Evolutionary conservation across 257 asterid genomes (phyloP).

Genomic region (Capsicum baccatum): DNA sequence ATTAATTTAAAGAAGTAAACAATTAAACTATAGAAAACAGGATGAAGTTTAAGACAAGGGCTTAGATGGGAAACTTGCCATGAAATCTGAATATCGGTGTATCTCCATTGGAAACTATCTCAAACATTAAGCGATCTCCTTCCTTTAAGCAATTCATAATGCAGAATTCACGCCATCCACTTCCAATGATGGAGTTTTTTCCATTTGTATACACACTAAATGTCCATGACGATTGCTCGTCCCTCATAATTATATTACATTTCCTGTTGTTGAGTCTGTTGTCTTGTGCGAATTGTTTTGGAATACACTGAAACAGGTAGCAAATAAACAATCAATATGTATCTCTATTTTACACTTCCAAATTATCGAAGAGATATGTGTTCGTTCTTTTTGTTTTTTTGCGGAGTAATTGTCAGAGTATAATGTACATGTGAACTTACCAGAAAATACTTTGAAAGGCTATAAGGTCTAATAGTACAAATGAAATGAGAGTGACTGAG

Average conservation of each 20-base stretch:
- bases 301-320: not conserved
- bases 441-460: not conserved
- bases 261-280: not conserved
- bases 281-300: not conserved
- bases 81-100: not conserved
- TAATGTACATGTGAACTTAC: not conserved
- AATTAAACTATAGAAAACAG: not conserved
- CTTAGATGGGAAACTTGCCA: constrained; percentile 4
- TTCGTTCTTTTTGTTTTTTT: not conserved
- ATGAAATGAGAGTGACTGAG: not conserved
- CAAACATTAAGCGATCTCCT: not conserved
- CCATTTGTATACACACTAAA: not conserved
- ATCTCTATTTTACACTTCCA: not conserved
- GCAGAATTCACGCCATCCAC: not conserved
- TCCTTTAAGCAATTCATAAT: constrained; percentile 10
- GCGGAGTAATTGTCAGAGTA: no score
- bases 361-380: not conserved
- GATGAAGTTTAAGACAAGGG: not conserved
- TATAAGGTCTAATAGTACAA: not conserved
- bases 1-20: not conserved
- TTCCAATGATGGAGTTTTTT: not conserved
- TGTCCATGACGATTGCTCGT: not conserved
- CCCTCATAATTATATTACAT: not conserved
- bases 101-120: constrained; percentile 1
- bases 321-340: not conserved